Base-by-base conservation (phyloP, 257 asterid genomes). In the Hygrophila difformis region DNA sequence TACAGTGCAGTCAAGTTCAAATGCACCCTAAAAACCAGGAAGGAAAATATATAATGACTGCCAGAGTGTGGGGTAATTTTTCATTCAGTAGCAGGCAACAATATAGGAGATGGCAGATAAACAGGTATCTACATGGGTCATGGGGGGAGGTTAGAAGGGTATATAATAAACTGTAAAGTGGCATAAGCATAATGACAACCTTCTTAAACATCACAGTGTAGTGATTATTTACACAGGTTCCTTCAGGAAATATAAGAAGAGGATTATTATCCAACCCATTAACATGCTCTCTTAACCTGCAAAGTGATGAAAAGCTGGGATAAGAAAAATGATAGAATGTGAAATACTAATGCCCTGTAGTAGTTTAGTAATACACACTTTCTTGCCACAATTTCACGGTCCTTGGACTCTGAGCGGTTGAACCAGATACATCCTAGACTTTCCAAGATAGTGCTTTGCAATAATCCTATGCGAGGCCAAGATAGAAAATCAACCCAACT, bases 351-450 rank as follows among this genome's bases (percentile, higher is more conserved):
- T 9, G 3, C 37, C 37, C 48, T 51, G 47, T 12, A 37, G 21
- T 5, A n/a, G n/a, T n/a, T n/a, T n/a, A n/a, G n/a, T n/a, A 12
- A 56, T 43, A 55, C 92, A 39, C 80, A 91, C 99, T 83, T 91
- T 71, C 70, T 69, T 22, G 99, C 81, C 10, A 91, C 94, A 67
- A 76, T 78, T 74, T 76, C 95, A 68, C 99, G 97, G 66, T 91
- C 99, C 68, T 82, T 91, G 53, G 95, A 67, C 69, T 86, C 99
- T 39, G 97, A 61, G 44, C 99, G 97, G 63, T 91, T 78, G 80
- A 91, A 91, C 99, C 99, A 91, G 76, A 91, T 86, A 53, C 97
- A 86, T 57, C 99, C 99, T 41, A 91, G 74, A 71, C 97, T 79
- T 62, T 91, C 99, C 75, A 86, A 66, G 56, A 91, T 91, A 51